phyloP scores from a whole-genome alignment of 139 green algal genomes.

The Pedinophyceae sp. region DNA sequence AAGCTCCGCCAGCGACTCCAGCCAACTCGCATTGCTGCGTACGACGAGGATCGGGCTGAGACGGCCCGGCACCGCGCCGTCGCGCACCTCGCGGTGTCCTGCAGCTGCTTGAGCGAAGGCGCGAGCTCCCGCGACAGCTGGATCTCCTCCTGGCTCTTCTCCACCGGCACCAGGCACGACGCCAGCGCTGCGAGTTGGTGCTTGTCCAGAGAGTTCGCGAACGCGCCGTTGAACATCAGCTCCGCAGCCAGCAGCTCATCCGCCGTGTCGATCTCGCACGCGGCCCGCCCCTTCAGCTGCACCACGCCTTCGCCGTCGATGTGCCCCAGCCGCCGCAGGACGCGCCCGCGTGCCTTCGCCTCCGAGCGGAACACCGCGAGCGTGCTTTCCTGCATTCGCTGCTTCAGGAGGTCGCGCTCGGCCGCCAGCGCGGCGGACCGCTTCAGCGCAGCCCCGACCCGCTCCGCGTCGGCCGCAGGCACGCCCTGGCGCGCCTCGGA shows the following conservation, averaged over 20 bases:
- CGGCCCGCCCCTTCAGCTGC: constrained; percentile 53
- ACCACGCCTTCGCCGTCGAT: constrained; percentile 51
- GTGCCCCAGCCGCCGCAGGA: constrained; percentile 73
- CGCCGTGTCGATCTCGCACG: constrained; percentile 68
- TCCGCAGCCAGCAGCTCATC: constrained; percentile 67
- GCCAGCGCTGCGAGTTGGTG: constrained; percentile 46
- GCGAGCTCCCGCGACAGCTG: constrained; percentile 36
- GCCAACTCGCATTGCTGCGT: too few relatives aligned
- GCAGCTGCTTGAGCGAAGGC: constrained; percentile 38
- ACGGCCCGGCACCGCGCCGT: too few relatives aligned
- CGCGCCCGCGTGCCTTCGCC: constrained; percentile 24
- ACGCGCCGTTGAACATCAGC: constrained; percentile 62
- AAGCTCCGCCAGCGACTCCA: too few relatives aligned
- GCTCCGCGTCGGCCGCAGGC: constrained; percentile 21
- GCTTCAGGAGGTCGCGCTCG: constrained; percentile 28
- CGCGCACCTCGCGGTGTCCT: too few relatives aligned
- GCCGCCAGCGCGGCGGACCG: constrained; percentile 8
- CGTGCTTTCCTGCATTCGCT: constrained; percentile 31
- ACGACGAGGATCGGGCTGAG: too few relatives aligned
- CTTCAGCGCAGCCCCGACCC: constrained; percentile 24
- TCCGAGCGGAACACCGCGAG: background rate
- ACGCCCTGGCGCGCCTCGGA: constrained; percentile 10
- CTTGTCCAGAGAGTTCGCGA: constrained; percentile 32
- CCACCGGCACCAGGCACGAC: constrained; percentile 45
- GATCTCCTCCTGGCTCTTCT: constrained; percentile 47